Base-by-base conservation (phyloP, 768 basidiomycete genomes). In the Grammothele lineata region DNA sequence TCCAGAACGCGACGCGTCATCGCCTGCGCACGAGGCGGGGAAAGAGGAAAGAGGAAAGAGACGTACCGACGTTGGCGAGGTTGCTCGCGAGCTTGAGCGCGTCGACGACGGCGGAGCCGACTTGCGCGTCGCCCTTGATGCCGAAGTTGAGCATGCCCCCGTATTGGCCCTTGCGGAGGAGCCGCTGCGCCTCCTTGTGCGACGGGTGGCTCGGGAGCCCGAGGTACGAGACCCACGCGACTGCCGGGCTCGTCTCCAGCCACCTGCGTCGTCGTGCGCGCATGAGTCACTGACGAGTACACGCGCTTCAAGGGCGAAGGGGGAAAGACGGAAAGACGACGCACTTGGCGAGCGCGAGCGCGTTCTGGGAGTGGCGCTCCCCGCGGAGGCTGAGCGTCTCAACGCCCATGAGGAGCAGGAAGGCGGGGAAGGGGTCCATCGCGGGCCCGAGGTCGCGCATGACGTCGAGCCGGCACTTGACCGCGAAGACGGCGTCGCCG, bases 101-200 rank as follows among this genome's bases (percentile, higher is more conserved):
- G 55, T 92, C 88, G 14, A 92, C 84, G 26, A 85, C 70, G 47
- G 72, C 71, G 66, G 74, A 78, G 4, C 82, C 83, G 3, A 59
- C 62, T 37, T 57, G 55, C 0, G 68, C 66, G 40, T 66, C 62
- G 19, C 82, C 86, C 55, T 81, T 81, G 54, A 89, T 64, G 9
- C 89, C 91, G 55, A 93, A 91, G 65, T 76, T 86, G 39, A 93
- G 66, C 53, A 92, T 76, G n/a, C 88, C 89, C 3, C 89, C 86
- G 50, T 71, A 91, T 1, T 70, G 65, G 45, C 75, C 71, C 15
- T 62, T 61, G 7, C 83, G 71, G 41, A 89, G 65, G 27, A 81
- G 67, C 45, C 73, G 68, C 57, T 74, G 71, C 15, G 89, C 89
- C 4, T 74, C 60, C 36, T 62, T 64, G 63, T 92, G 72, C 35